Base-by-base conservation (phyloP, 495 filamentous ascomycete species). In the Astrothelium macrocarpum region DNA sequence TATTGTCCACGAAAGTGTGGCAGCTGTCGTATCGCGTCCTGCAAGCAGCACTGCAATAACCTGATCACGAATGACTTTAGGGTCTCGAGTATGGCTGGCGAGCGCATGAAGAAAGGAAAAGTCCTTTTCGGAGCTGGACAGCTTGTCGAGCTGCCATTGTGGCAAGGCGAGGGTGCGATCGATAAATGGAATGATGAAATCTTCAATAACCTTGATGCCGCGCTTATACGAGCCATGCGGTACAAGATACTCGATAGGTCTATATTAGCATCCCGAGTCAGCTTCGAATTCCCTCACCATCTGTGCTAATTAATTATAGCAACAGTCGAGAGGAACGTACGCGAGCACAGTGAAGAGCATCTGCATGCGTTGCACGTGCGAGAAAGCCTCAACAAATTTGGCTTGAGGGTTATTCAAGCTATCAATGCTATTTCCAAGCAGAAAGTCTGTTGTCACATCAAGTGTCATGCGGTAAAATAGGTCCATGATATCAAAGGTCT, bases 1-100 rank as follows among this genome's bases (percentile, higher is more conserved):
- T 62, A 93, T 78, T 4, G 82, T 79, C 81, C 87, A 95, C 1
- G 84, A 86, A 0, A 96, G 79, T 0, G 89, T 89, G 45, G 71
- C 73, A 26, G 74, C 73, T 1, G 75, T 77, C 1, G 75, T 76
- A 60, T 76, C 75, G 26, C 75, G 64, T 1, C 74, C 75, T 16
- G 75, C 75, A 11, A 76, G 67, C 26, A 74, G 60, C 9, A 73
- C 68, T 32, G 72, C 71, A 16, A 77, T 64, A 25, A 78, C 36
- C 62, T 78, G 75, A 65, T 78, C 75, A 20, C 76, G 71, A 23
- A 78, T 67, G 25, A 74, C 66, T 2, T 66, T 70, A 3, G 70
- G 69, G 61, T 78, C 76, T 12, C 70, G 66, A 0, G 76, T 78
- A 63, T 75, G 73, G 12, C 64, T 56, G 5, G 75, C 75, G 28